Evolutionary conservation across 768 basidiomycete species (phyloP).

Genomic region (Tylopilus balloui): DNA sequence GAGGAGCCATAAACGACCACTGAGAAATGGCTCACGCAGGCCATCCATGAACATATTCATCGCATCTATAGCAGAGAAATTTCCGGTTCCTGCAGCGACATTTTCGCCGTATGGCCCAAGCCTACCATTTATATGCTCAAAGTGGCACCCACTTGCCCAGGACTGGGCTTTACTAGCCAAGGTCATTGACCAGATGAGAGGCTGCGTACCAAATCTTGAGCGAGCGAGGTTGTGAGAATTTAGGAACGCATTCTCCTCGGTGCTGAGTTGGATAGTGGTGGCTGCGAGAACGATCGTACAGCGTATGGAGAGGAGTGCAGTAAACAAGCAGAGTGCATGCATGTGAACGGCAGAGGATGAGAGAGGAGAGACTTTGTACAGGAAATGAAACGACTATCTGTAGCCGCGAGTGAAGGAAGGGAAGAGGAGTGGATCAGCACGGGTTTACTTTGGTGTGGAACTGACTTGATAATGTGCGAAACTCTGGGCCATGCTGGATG

Average conservation of each 20-base stretch:
- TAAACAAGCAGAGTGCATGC: conserved; percentile 3
- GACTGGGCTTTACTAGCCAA: conserved; percentile 44
- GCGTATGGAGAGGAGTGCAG: conserved; percentile 16
- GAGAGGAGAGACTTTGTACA: conserved; percentile 3
- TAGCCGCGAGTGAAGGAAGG: not conserved
- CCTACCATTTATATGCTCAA: conserved; percentile 43
- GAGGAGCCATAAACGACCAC: not conserved
- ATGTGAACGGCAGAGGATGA: conserved; percentile 2
- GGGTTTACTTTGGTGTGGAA: not conserved
- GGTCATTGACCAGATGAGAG: conserved; percentile 45
- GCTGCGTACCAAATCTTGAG: conserved; percentile 36
- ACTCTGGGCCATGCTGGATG: not conserved
- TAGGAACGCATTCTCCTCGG: conserved; percentile 34
- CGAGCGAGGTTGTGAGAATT: conserved; percentile 47
- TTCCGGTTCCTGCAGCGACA: conserved; percentile 49
- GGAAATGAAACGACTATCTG: not conserved
- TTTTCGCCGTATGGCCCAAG: conserved; percentile 52
- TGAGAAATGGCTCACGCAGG: conserved; percentile 34
- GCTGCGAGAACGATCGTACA: conserved; percentile 9
- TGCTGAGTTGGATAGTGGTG: conserved; percentile 9
- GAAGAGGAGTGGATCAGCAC: not conserved
- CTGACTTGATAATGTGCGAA: not conserved
- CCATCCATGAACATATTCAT: conserved; percentile 49
- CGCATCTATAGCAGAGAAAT: conserved; percentile 39
- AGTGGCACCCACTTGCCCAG: conserved; percentile 50